Evolutionary conservation across 192 early-diverging fungal genomes (phyloP).

Genomic region (Coemansia umbellata): DNA sequence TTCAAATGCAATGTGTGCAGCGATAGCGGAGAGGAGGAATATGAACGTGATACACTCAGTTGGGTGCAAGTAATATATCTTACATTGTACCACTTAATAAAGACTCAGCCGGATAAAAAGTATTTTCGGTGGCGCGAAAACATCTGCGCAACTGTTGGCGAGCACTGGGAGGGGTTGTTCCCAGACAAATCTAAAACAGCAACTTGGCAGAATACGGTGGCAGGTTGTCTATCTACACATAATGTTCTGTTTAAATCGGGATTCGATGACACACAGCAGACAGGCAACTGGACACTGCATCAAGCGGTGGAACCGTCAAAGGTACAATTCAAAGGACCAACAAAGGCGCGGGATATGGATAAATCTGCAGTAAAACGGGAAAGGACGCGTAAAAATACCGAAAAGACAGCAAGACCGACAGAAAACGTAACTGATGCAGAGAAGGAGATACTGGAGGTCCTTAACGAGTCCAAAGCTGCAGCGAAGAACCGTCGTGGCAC

Average conservation of each 20-base stretch:
- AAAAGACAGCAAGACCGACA: slow-evolving; percentile 29
- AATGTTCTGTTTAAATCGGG: slow-evolving; percentile 70
- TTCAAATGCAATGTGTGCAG: slow-evolving; percentile 76
- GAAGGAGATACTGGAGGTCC: slow-evolving; percentile 39
- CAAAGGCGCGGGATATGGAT: slow-evolving; percentile 8
- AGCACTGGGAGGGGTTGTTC: slow-evolving; percentile 69
- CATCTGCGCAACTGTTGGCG: slow-evolving; percentile 72
- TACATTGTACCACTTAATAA: slow-evolving; percentile 69
- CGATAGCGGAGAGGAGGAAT: slow-evolving; percentile 56
- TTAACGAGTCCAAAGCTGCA: slow-evolving; percentile 21
- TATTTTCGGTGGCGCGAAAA: slow-evolving; percentile 80
- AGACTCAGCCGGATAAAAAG: slow-evolving; percentile 55
- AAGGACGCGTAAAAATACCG: slow-evolving; percentile 23
- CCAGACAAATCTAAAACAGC: slow-evolving; percentile 66
- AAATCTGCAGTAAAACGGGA: slow-evolving; percentile 53
- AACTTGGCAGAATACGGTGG: slow-evolving; percentile 86
- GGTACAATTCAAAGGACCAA: slow-evolving; percentile 26
- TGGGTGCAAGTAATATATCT: slow-evolving; percentile 73
- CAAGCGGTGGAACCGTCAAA: slow-evolving; percentile 4
- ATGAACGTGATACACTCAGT: slow-evolving; percentile 63
- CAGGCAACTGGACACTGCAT: slow-evolving; percentile 58
- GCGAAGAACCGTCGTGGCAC: slow-evolving; percentile 3
- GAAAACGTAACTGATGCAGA: slow-evolving; percentile 18
- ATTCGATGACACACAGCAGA: slow-evolving; percentile 62
- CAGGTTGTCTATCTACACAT: slow-evolving; percentile 78